Conservation (phyloP, 108 stramenopile genomes). For the Cyclotella distinguenda region DNA sequence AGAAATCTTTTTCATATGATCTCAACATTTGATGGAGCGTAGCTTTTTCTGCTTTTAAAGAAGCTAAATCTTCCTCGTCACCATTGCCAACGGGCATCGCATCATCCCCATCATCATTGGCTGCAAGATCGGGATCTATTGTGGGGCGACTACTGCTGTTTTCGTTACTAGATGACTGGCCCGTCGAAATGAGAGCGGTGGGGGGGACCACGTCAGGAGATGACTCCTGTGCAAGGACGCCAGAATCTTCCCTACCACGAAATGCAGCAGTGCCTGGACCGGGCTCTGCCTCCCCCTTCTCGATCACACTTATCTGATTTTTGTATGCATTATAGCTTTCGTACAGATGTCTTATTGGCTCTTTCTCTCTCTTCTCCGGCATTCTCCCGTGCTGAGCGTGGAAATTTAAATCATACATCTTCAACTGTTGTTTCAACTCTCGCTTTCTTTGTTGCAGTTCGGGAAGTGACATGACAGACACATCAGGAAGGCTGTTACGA, state of each 20-base stretch:
- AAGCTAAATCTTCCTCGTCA: conserved; percentile 58
- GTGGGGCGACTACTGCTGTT: background rate
- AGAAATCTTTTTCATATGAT: conserved; percentile 88
- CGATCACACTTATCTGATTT: conserved; percentile 68
- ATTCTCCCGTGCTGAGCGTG: conserved; percentile 78
- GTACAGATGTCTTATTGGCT: conserved; percentile 96
- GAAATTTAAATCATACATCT: conserved; percentile 92
- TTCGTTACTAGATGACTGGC: conserved; percentile 14
- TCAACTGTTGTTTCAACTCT: conserved; percentile 83
- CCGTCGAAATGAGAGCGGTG: conserved; percentile 9
- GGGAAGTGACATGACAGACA: conserved; percentile 56
- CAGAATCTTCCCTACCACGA: conserved; percentile 30
- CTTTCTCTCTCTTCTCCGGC: conserved; percentile 95
- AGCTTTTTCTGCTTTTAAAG: conserved; percentile 78
- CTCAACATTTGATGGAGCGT: conserved; percentile 87
- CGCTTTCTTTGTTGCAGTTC: conserved; percentile 79
- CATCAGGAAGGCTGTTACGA: conserved; percentile 30
- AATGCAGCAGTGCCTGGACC: conserved; percentile 46
- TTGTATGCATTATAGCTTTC: conserved; percentile 93
- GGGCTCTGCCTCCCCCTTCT: conserved; percentile 57
- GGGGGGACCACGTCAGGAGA: conserved; percentile 24
- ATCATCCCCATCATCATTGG: background rate
- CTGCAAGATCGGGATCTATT: background rate
- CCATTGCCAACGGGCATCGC: background rate
- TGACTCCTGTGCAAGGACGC: conserved; percentile 20